Evolutionary conservation across 2,329 filamentous ascomycete genomes (phyloP).

Genomic region (Penicillium sp.): DNA sequence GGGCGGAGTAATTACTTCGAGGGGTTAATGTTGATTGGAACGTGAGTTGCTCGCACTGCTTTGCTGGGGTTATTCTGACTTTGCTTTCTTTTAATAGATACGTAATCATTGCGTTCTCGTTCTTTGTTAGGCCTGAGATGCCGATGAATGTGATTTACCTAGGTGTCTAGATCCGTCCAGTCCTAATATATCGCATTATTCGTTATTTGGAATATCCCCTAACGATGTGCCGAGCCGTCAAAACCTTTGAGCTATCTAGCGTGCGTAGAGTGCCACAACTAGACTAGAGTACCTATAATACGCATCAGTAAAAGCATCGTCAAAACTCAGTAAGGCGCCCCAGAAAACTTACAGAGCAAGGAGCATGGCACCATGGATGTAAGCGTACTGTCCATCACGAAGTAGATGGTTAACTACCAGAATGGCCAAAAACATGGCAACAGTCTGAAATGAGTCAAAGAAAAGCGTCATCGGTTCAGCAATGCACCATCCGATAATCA

Average conservation of each 20-base stretch:
- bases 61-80: neutral
- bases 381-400: conserved; percentile 72
- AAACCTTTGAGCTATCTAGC: neutral
- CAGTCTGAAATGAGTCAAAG: conserved; percentile 71
- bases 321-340: rapidly evolving
- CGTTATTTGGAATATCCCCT: neutral
- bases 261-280: conserved; percentile 10
- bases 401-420: conserved; percentile 66
- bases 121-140: conserved; percentile 12
- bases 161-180: neutral
- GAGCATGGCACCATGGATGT: conserved; percentile 71
- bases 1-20: conserved; percentile 21
- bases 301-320: neutral
- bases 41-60: conserved; percentile 10
- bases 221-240: neutral
- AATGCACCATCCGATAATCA: conserved; percentile 70
- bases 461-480: conserved; percentile 66
- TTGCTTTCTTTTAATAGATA: conserved; percentile 6
- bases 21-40: conserved; percentile 19
- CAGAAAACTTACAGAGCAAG: conserved; percentile 37
- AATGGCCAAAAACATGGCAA: conserved; percentile 66
- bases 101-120: conserved; percentile 12
- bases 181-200: neutral
- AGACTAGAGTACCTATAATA: conserved; percentile 9
- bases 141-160: conserved; percentile 2